phyloP scores from a whole-genome alignment of 2,329 filamentous ascomycete genomes.

The Aspergillus udagawae region DNA sequence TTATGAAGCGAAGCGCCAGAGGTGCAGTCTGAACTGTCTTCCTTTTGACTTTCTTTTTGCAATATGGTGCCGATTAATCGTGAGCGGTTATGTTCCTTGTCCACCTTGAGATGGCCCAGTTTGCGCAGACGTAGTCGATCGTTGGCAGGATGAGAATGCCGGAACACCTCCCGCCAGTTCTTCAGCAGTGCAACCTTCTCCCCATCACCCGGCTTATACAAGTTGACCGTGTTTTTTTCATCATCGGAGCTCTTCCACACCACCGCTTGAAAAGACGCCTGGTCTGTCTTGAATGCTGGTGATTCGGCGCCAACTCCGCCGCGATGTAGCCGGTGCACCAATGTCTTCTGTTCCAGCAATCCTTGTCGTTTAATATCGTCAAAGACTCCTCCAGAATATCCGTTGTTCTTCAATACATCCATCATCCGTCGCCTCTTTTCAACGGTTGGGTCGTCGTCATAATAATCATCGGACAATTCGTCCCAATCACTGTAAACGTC shows the following conservation, averaged over 20 bases:
- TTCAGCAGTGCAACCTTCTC: conserved; percentile 43
- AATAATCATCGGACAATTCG: conserved; percentile 44
- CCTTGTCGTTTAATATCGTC: background rate
- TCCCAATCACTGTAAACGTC: conserved; percentile 45
- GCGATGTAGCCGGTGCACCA: conserved; percentile 11
- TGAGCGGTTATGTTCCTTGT: background rate
- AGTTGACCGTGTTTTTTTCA: conserved; percentile 21
- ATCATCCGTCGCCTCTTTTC: conserved; percentile 17
- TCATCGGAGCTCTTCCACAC: conserved; percentile 35
- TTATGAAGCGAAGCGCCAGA: conserved; percentile 14
- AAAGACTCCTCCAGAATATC: conserved; percentile 4
- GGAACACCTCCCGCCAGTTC: conserved; percentile 46
- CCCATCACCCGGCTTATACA: conserved; percentile 38
- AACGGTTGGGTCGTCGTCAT: conserved; percentile 40
- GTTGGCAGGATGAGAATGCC: conserved; percentile 29
- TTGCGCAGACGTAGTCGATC: conserved; percentile 20
- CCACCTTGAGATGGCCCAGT: background rate
- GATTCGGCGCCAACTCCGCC: conserved; percentile 5
- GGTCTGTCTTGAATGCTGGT: conserved; percentile 14
- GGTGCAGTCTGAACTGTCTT: conserved; percentile 15
- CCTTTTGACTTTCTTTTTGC: conserved; percentile 5
- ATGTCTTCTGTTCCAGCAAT: conserved; percentile 11
- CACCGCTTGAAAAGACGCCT: conserved; percentile 35
- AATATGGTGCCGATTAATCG: background rate
- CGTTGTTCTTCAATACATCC: conserved; percentile 10